Percentiles rank a stretch among this genome's conserved stretches.
These are phyloP conservation scores for Pistacia vera DNA, from an alignment of 345 rosid genomes.

Conservation along the genomic window DNA sequence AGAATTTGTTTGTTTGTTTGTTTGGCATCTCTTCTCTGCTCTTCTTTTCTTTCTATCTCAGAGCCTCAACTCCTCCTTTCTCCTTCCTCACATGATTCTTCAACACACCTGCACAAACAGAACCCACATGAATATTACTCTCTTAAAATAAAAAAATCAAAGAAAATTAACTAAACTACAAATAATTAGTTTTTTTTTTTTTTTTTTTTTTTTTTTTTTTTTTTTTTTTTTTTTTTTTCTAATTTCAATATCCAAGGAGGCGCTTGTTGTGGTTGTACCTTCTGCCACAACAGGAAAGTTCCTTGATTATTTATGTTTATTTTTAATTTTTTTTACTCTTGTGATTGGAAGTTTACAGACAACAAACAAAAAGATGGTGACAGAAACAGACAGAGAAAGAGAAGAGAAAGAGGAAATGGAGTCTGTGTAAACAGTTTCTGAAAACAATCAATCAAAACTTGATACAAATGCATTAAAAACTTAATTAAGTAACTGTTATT, in stretches of 20 bases:
- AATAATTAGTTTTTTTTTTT: too few species aligned
- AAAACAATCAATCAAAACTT: too few species aligned
- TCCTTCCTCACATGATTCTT: conserved; percentile 53
- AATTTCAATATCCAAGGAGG: background rate
- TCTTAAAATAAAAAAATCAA: background rate
- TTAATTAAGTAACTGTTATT: background rate
- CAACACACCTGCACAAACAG: conserved; percentile 45
- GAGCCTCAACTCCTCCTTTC: conserved; percentile 39
- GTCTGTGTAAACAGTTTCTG: too few species aligned
- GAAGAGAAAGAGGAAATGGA: too few species aligned
- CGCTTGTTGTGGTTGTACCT: background rate
- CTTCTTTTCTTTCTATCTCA: conserved; percentile 37
- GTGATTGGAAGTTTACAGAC: too few species aligned
- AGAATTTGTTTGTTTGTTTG: conserved; percentile 4
- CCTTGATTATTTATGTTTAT: too few species aligned
- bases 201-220: too few species aligned
- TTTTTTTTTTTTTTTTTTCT: too few species aligned
- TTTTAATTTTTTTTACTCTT: too few species aligned
- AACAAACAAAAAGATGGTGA: too few species aligned
- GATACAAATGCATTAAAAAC: background rate
- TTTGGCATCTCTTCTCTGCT: background rate
- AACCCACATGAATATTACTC: conserved; percentile 18
- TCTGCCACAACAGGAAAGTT: conserved; percentile 18
- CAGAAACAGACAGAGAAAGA: too few species aligned
- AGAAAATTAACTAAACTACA: background rate